Evolutionary conservation across 139 green algal genomes (phyloP), one percentile per base, ranked within the genome.

Genomic region (Chlamydomonas sp.): DNA sequence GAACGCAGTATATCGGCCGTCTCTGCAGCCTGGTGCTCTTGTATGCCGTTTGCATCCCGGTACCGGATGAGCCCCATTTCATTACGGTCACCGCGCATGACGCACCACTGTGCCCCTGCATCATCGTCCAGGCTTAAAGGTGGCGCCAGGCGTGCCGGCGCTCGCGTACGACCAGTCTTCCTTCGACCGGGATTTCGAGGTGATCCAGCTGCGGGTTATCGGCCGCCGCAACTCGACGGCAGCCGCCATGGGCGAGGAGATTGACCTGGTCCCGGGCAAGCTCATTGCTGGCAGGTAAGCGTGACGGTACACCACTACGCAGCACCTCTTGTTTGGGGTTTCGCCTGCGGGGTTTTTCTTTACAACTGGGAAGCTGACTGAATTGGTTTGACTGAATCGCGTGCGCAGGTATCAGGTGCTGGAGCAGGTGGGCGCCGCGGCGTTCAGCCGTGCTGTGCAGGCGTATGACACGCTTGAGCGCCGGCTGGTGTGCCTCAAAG

Each of bases 381-480:
- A 16, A 71, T 18, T 18, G 66, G 66, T 71, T 71, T 71, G 66
- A 18, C 10, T 10, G 66, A 71, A 14, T 10, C 66, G 10, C 12
- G 10, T 71, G 66, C 66, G 16, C 63, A 78, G 66, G 49, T 86
- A 73, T 15, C 93, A 97, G 93, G 95, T 99, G 64, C 93, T 96
- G 86, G 97, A 99, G 74, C 93, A 96, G 16, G 92, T 99, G 18
- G 97, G 97, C 17, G 93, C 94, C 64, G 97, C 97, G 3, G 97
- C 96, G 0, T 99, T 99, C 93, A 97, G 94, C 90, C 93, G 95
- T 12, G 97, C 97, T 1, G 95, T 99, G 74, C 95, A 98, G 85
- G 96, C 97, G 63, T 90, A 97, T n/a, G 97, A 99, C 90, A 90
- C 96, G 5, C 91, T 96, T 71, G 97, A 94, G 1, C 94, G 94